Base-by-base conservation (phyloP, 2,329 filamentous ascomycete genomes). In the Colletotrichum destructivum region DNA sequence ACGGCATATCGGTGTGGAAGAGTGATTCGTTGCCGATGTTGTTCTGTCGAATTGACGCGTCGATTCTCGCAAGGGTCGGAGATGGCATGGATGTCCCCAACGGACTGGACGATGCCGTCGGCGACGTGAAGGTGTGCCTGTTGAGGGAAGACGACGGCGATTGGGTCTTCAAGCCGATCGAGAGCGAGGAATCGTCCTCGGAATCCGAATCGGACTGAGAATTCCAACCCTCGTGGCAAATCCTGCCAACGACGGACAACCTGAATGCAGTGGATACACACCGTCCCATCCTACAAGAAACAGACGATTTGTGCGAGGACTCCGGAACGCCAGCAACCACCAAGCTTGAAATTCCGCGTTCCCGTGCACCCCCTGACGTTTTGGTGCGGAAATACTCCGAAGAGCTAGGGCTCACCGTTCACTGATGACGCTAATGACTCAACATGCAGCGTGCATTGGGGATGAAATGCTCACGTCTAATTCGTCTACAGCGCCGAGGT, bases 1-100 rank as follows among this genome's bases (percentile, higher is more conserved):
- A 82, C 66, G 78, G 76, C 3, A 78, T 84, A 6, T 79, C 77
- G 31, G 80, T 79, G 5, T 83, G 81, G 81, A 84, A 84, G 65
- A 76, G 78, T 23, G 79, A 81, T 55, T 81, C 80, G 15, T 71
- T 84, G 65, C 81, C 81, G 1, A 81, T 84, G 81, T 71, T 83
- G 11, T 83, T 83, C 62, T 82, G 79, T 57, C 77, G 78, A 8
- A 79, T 83, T 21, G 79, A 83, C 52, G 74, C 75, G 7, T 75
- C 75, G 35, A 81, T 83, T 42, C 77, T 80, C 21, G 75, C 71
- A 3, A 76, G 76, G 15, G 79, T 82, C 6, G 62, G 70, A 0
- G 74, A 80, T 51, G 80, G 76, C 18, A 82, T 83, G 80, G 78
- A 83, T 66, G 71, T 79, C 9, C 81, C 81, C 2, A 77, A 79